These are phyloP conservation scores for Brettanomyces naardenensis DNA, from an alignment of 805 yeast species.

Conservation along the genomic window DNA sequence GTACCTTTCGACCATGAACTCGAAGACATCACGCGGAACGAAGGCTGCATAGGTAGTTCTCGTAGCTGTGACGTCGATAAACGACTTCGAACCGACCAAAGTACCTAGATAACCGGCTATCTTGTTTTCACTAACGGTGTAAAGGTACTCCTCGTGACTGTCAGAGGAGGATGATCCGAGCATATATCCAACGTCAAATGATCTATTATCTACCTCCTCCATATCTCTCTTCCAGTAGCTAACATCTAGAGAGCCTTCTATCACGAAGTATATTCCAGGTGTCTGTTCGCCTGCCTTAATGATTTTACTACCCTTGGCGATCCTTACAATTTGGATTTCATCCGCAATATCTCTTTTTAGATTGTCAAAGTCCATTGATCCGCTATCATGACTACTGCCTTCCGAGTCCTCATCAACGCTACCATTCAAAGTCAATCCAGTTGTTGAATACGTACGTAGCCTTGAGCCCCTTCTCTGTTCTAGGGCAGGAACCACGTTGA, in stretches of 20 bases:
- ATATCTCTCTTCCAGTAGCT: slow-evolving; percentile 29
- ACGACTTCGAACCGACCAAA: slow-evolving; percentile 69
- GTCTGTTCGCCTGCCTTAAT: slow-evolving; percentile 58
- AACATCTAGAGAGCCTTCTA: slow-evolving; percentile 72
- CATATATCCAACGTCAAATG: slow-evolving; percentile 2
- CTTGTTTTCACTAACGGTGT: slow-evolving; percentile 67
- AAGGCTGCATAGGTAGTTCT: slow-evolving; percentile 63
- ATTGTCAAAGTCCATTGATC: slow-evolving; percentile 34
- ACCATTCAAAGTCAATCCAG: slow-evolving; percentile 6
- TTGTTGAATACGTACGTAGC: slow-evolving; percentile 19
- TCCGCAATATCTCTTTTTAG: slow-evolving; percentile 54
- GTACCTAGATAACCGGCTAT: slow-evolving; percentile 84
- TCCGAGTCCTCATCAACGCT: slow-evolving; percentile 2
- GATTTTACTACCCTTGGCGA: slow-evolving; percentile 45
- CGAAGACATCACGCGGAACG: slow-evolving; percentile 54
- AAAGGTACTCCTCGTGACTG: slow-evolving; percentile 33
- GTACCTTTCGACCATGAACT: slow-evolving; percentile 62
- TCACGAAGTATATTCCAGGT: slow-evolving; percentile 72
- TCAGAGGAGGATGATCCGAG: background rate
- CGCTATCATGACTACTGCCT: slow-evolving; percentile 14
- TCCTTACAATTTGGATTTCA: slow-evolving; percentile 46
- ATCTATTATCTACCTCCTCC: slow-evolving; percentile 11
- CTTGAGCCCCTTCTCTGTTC: slow-evolving; percentile 2
- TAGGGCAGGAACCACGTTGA: slow-evolving; percentile 1
- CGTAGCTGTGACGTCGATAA: slow-evolving; percentile 60